Evolutionary conservation across 176 grass and related monocot species (phyloP).

Genomic region (Triticum turgidum): DNA sequence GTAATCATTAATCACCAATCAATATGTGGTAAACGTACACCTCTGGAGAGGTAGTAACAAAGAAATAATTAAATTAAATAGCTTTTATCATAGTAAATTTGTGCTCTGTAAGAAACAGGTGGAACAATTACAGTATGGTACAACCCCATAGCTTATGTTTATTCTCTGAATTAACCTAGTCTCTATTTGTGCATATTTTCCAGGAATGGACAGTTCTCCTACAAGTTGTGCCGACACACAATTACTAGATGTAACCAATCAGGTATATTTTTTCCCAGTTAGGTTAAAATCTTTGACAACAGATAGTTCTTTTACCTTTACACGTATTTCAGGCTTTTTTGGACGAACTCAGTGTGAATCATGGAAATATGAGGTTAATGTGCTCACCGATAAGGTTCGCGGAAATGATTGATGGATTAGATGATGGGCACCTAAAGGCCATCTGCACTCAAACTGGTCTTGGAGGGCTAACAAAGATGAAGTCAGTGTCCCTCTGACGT

Average conservation of each 20-base stretch:
- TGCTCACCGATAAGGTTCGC: not conserved
- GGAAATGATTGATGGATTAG: accelerated
- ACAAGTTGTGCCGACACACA: not conserved
- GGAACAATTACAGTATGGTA: no score
- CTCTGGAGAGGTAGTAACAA: no score
- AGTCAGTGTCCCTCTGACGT: not conserved
- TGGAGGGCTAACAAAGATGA: not conserved
- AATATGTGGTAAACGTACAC: no score
- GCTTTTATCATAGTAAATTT: no score
- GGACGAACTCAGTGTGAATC: not conserved
- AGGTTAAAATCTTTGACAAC: not conserved
- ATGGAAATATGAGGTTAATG: not conserved
- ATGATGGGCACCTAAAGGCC: not conserved
- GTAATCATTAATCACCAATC: no score
- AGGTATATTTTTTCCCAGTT: not conserved
- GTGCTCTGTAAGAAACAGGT: no score
- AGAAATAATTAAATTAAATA: no score
- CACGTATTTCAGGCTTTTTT: not conserved
- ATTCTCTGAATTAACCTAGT: no score
- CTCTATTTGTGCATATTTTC: no score
- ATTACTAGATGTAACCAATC: not conserved
- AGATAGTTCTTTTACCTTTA: not conserved
- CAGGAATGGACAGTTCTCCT: not conserved
- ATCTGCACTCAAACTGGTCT: not conserved
- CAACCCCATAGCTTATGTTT: no score